Conservation (phyloP, 2,329 filamentous ascomycete genomes). For the Aspergillus novofumigatus region DNA sequence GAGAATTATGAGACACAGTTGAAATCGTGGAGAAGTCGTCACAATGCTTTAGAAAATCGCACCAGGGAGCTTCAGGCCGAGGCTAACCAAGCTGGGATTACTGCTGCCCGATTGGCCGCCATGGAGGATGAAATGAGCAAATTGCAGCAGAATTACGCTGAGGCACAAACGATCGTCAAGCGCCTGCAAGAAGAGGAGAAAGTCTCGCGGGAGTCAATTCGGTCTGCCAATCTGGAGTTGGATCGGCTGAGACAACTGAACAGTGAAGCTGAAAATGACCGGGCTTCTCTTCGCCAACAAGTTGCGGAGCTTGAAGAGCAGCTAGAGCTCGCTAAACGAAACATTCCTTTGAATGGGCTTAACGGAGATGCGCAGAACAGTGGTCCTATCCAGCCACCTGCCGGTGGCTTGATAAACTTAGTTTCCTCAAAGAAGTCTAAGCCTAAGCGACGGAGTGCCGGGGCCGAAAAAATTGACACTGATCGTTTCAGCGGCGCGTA, state of each 20-base stretch:
- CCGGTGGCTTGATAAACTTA: conserved; percentile 86
- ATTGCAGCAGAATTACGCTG: conserved; percentile 81
- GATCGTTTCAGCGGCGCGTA: conserved; percentile 90
- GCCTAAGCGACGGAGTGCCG: conserved; percentile 72
- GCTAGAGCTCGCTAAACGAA: conserved; percentile 78
- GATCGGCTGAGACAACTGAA: conserved; percentile 73
- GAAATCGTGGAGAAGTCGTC: conserved; percentile 90
- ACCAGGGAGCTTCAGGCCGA: conserved; percentile 94
- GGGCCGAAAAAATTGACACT: conserved; percentile 75
- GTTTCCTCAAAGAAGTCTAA: conserved; percentile 97
- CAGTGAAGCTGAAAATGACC: conserved; percentile 76
- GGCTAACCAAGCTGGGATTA: conserved; percentile 96
- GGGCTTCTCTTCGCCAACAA: conserved; percentile 78
- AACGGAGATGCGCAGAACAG: conserved; percentile 64
- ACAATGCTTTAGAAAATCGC: conserved; percentile 82
- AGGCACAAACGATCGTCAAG: conserved; percentile 86
- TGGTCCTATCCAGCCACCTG: conserved; percentile 49
- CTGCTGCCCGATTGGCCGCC: conserved; percentile 79
- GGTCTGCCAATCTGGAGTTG: conserved; percentile 73
- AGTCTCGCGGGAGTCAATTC: conserved; percentile 75
- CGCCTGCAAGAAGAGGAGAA: conserved; percentile 92
- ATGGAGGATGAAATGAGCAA: conserved; percentile 97
- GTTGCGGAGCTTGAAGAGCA: conserved; percentile 88
- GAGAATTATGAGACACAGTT: conserved; percentile 95
- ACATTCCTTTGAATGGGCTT: conserved; percentile 63